A percentile compares a stretch with the other conserved stretches of the same genome.
Conservation (phyloP, 345 rosid genomes). For the Eutrema yunnanense region DNA sequence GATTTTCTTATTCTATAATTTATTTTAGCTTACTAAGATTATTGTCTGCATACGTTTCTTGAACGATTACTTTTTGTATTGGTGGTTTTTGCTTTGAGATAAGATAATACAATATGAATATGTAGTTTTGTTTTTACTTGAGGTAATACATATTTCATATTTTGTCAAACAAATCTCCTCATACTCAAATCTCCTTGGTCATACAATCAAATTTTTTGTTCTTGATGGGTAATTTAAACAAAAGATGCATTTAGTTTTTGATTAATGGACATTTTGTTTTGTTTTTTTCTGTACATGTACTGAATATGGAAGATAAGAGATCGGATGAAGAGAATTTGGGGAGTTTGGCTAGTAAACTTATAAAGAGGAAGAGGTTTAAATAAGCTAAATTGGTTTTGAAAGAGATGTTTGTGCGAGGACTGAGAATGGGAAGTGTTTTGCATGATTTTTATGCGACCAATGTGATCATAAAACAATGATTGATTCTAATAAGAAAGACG, state of each 20-base stretch:
- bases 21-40: not conserved
- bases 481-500: not conserved
- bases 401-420: conserved; percentile 49
- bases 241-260: no score
- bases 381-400: conserved; percentile 46
- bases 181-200: no score
- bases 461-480: not conserved
- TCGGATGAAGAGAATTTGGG: conserved; percentile 54
- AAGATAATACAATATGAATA: not conserved
- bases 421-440: conserved; percentile 33
- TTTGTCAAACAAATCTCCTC: not conserved
- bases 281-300: no score
- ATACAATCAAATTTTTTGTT: no score
- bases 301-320: conserved; percentile 18
- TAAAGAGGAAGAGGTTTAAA: conserved; percentile 25
- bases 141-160: not conserved
- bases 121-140: not conserved
- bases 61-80: not conserved
- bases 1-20: not conserved
- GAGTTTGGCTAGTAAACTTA: conserved; percentile 42
- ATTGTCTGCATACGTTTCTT: not conserved
- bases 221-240: no score
- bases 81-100: not conserved
- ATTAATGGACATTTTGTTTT: no score
- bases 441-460: not conserved